Conservation (phyloP, 2,329 filamentous ascomycete species). For the Pseudogymnoascus sp. region DNA sequence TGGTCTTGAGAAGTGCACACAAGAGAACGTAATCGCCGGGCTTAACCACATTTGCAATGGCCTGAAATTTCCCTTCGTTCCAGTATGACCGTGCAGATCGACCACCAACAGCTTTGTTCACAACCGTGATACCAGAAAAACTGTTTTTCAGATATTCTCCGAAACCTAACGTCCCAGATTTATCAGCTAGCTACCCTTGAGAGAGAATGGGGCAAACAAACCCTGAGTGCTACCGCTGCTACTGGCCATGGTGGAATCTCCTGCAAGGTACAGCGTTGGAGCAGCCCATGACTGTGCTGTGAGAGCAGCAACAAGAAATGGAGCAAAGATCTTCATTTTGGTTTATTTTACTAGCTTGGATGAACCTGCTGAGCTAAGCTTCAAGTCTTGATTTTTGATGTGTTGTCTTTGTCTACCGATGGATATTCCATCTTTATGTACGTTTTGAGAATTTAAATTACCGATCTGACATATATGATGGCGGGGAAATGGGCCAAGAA, state of each 20-base stretch:
- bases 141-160: constrained; percentile 49
- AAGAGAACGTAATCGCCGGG: constrained; percentile 57
- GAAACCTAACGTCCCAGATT: constrained; percentile 42
- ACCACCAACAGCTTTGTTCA: constrained; percentile 58
- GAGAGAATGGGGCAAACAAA: constrained; percentile 18
- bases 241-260: constrained; percentile 53
- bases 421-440: neutral
- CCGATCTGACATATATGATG: neutral
- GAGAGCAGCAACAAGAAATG: constrained; percentile 19
- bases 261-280: constrained; percentile 45
- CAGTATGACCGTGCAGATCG: constrained; percentile 58
- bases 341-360: neutral
- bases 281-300: constrained; percentile 19
- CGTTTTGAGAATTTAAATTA: neutral
- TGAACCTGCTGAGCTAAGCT: neutral
- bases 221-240: constrained; percentile 37
- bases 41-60: constrained; percentile 39
- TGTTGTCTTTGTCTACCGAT: neutral
- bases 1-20: neutral
- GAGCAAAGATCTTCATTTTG: constrained; percentile 18
- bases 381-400: neutral
- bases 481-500: neutral
- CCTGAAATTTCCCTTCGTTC: constrained; percentile 54
- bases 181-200: constrained; percentile 14
- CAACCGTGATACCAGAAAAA: constrained; percentile 38